Evolutionary conservation across 176 grass and related monocot genomes (phyloP), one percentile per base, ranked within the genome.

Genomic region (Triticum timopheevii): DNA sequence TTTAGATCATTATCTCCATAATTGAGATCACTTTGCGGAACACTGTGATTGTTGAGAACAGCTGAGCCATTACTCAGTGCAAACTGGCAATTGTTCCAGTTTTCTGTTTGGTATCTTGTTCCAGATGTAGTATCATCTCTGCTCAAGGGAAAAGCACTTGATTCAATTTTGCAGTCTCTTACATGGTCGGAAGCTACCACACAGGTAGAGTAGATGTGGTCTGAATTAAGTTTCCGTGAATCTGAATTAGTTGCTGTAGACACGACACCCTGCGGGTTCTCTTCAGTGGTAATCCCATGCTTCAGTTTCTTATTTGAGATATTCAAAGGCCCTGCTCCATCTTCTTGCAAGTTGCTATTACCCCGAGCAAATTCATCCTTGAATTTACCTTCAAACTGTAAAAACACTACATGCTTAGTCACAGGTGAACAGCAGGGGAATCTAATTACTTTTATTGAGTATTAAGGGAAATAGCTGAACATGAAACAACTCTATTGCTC

Each of bases 1-100:
- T 80, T 86, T 61, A 98, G 81, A 89, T 98, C 93, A 93, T 87
- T 91, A 78, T 92, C 91, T 73, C 80, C 84, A 78, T 91, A 93
- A 78, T 25, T 86, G 28, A 88, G 77, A 23, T 20, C 79, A 86
- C 79, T 89, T 61, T 86, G 82, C 2, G 36, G 61, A 86, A 78
- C 69, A 38, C 65, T 80, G 4, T 85, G 61, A 85, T 90, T 83
- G 83, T 78, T 83, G 78, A 71, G 82, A 88, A 87, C 77, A 28
- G 78, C 40, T 34, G 87, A 90, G 83, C 65, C 90, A 87, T 86
- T 80, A 77, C 22, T 72, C 49, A 81, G 52, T 73, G 76, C 35
- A 74, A 95, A 90, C 33, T 83, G 82, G 75, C 70, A 78, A 62
- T 31, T n/a, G 23, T 90, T 79, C 82, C 86, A 86, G 17, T 76